Evolutionary conservation across 805 yeast genomes (phyloP), one percentile per base, ranked within the genome.

Genomic region (Barnettozyma siamensis): DNA sequence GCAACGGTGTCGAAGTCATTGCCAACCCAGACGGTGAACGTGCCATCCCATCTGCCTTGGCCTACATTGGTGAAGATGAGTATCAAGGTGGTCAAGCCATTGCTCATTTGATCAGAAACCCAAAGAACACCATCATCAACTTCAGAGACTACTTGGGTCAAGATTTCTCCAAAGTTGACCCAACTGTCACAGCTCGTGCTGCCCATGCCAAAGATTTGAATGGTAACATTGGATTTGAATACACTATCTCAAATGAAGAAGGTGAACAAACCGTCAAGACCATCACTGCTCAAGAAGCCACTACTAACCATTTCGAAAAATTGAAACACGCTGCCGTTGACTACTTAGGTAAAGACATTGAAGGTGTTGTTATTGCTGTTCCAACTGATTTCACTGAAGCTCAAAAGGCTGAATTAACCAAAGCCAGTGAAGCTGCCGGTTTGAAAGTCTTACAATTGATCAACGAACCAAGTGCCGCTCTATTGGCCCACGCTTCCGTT

Each of bases 11-110:
- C 49, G 97, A 93, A 61, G 95, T 93, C 52, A 91, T 93, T 64
- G 99, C 99, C 53, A 91, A 93, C 78, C 96, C 94, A 53, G 99
- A 93, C 61, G 99, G 99, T 65, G 98, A 93, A 69, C 87, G 98
- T 71, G 76, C 91, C 46, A 93, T 93, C 62, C 95, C 98, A 47
- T 84, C 98, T 23, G 84, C 85, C 45, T 74, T 93, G 47, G 80
- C 97, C 16, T 93, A 89, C 63, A 88, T 88, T 44, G 96, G 94
- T 46, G 83, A 75, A 42, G 98, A 93, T 63, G 98, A 93, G 70
- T 93, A 87, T 69, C 97, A 93, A 62, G 99, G 99, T 46, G 83
- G 88, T 45, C 98, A 93, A 71, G 99, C 98, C 44, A 69, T 81
- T 55, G 89, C 88, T 43, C 97, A 93, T 70, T 69, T 91, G 57